These are phyloP conservation scores for Sporothrix brasiliensis DNA, from an alignment of 2,329 filamentous ascomycete genomes.

Conservation along the genomic window DNA sequence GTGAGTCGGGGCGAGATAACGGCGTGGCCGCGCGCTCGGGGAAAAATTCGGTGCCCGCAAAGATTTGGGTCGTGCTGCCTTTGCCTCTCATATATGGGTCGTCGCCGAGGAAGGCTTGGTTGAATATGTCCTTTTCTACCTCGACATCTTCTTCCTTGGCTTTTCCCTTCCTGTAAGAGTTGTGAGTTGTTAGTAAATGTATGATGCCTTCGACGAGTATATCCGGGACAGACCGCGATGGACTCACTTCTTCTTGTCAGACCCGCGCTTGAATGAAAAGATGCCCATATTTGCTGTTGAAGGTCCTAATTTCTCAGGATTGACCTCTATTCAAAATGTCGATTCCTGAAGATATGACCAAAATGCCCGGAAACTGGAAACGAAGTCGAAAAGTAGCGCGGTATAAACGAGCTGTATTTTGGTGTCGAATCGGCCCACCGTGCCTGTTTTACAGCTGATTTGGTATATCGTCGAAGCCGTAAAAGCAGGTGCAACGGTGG, in stretches of 20 bases:
- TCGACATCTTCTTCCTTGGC: constrained; percentile 30
- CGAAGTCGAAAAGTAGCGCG: not conserved
- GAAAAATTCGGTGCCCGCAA: constrained; percentile 39
- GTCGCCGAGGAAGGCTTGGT: constrained; percentile 43
- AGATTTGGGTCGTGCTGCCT: constrained; percentile 28
- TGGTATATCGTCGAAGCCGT: constrained; percentile 15
- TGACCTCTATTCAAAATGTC: not conserved
- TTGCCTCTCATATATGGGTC: constrained; percentile 45
- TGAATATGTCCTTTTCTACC: constrained; percentile 41
- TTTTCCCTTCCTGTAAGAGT: constrained; percentile 40
- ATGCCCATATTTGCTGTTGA: constrained; percentile 56
- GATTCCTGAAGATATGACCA: not conserved
- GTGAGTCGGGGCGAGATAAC: constrained; percentile 43
- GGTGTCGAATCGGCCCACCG: constrained; percentile 12
- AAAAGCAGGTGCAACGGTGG: not conserved
- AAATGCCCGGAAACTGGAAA: not conserved
- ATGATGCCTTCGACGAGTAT: not conserved
- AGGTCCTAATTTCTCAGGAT: not conserved
- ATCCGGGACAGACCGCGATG: not conserved
- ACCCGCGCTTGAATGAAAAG: constrained; percentile 60
- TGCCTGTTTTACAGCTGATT: not conserved
- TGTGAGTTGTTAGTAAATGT: not conserved
- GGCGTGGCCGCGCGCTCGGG: constrained; percentile 42
- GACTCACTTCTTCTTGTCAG: constrained; percentile 60
- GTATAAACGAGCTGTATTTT: not conserved